Base-by-base conservation (phyloP, 768 basidiomycete species). In the Russula sp. region DNA sequence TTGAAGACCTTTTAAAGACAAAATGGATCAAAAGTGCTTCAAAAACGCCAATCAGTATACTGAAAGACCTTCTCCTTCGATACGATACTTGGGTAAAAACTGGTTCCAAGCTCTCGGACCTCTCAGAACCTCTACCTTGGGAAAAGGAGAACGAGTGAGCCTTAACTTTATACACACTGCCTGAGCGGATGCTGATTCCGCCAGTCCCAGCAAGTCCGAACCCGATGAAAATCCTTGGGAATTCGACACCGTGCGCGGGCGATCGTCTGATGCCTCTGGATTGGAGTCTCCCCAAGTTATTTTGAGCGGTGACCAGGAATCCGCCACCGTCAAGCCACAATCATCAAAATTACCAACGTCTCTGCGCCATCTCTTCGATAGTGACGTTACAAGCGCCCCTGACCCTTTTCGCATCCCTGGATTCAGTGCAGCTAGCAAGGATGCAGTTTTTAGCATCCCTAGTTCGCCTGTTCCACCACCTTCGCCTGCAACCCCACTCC, bases 21-120 rank as follows among this genome's bases (percentile, higher is more conserved):
- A 95, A 88, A 70, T 98, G 96, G 93, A 93, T 98, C 66, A 93
- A 88, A 69, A 78, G 82, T 8, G 73, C 83, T 6, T 75, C 83
- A 8, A 95, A 88, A 77, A 74, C 81, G 1, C 79, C 83, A 1
- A 75, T 93, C 14, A 77, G 85, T 0, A 75, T 83, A 18, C 75
- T 98, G 18, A 86, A 86, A 66, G 97, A 98, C 58, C 78, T 98
- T 36, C 80, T 97, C 50, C 74, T 83, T 29, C 86, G 87, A 25
- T 86, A 93, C 54, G 85, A 94, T 65, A 79, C 82, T 34, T 88
- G 88, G 87, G 71, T 80, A 51, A 77, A 82, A 63, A 75, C 73
- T 34, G 87, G 63, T 42, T 58, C 61, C 14, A 58, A 58, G 8
- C 51, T 49, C 39, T 56, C 61, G 14, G 60, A 65, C 34, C 58